Base-by-base conservation (phyloP, 177 flowering plant genomes). In the Vitis hybrid region DNA sequence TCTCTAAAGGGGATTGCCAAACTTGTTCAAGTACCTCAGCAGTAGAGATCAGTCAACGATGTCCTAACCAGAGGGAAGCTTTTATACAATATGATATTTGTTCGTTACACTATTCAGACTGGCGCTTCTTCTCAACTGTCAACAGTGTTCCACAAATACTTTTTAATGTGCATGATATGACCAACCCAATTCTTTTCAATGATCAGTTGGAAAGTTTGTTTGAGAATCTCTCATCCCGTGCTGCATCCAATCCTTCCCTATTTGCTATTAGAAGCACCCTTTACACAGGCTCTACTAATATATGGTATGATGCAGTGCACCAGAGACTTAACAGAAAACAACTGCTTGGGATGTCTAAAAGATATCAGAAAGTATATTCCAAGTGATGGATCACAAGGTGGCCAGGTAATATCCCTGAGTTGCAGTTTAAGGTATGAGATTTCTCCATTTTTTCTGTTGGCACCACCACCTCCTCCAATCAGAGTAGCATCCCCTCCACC, bases 301-400 rank as follows among this genome's bases (percentile, higher is more conserved):
- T 75, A 71, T 67, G 80, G 75, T 14, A 13, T 77, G 77, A 70
- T 64, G 1, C 81, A 83, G 73, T 83, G 86, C 60, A 81, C 82
- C 14, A 67, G 73, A 64, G 82, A 81, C 32, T 64, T 81, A 15
- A 48, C 72, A 3, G 68, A 40, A 5, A 30, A 0, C 13, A 56
- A 19, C 18, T 83, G 86, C 54, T 34, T 10, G 6, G 13, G 61
- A 11, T 83, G 86, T 52, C 65, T 83, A 52, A 18, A 50, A 55
- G 56, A 10, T 3, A 64, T 76, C 48, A 73, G 71, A 19, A 0
- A 17, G 3, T 0, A 26, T 8, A 68, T 79, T 21, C 67, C 77
- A 3, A 30, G 79, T 61, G 19, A 45, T 18, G 56, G 67, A 9
- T 68, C 15, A 52, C 15, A 2, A 56, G 79, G 78, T 32, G 78